phyloP scores from a whole-genome alignment of 305 asterid genomes.

The Fraxinus floribunda region DNA sequence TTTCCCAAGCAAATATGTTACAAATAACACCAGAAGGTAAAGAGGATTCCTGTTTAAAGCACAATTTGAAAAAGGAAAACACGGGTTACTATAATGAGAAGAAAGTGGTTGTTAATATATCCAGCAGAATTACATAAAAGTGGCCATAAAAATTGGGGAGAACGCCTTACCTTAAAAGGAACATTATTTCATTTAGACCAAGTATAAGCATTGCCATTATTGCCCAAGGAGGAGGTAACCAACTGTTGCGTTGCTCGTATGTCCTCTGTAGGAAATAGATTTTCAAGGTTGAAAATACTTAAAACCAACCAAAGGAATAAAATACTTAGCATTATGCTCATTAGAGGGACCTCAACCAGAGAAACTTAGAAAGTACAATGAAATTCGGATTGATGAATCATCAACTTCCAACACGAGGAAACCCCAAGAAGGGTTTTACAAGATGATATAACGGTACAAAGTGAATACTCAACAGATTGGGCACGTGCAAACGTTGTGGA shows the following conservation, averaged over 20 bases:
- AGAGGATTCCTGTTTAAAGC: conserved; percentile 59
- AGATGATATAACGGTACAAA: neutral
- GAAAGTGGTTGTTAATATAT: neutral
- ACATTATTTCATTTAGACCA: conserved; percentile 70
- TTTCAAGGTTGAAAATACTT: neutral
- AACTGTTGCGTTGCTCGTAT: conserved; percentile 45
- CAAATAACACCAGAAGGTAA: conserved; percentile 45
- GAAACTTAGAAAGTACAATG: neutral
- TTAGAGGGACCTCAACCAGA: neutral
- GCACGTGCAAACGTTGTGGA: neutral
- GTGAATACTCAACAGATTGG: neutral
- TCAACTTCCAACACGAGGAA: neutral
- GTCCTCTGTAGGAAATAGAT: conserved; percentile 44
- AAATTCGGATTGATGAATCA: neutral
- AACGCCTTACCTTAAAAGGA: conserved; percentile 50
- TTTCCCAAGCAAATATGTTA: conserved; percentile 43
- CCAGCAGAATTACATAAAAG: neutral
- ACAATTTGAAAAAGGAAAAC: neutral
- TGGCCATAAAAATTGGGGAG: neutral
- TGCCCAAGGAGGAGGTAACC: conserved; percentile 78
- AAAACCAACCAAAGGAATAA: neutral
- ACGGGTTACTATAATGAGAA: neutral
- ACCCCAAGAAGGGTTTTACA: neutral
- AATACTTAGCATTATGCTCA: neutral
- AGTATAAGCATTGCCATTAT: conserved; percentile 55